Percentiles rank a stretch among this genome's conserved stretches.
phyloP scores from a whole-genome alignment of 2,329 filamentous ascomycete genomes.

The Beauveria medogensis region DNA sequence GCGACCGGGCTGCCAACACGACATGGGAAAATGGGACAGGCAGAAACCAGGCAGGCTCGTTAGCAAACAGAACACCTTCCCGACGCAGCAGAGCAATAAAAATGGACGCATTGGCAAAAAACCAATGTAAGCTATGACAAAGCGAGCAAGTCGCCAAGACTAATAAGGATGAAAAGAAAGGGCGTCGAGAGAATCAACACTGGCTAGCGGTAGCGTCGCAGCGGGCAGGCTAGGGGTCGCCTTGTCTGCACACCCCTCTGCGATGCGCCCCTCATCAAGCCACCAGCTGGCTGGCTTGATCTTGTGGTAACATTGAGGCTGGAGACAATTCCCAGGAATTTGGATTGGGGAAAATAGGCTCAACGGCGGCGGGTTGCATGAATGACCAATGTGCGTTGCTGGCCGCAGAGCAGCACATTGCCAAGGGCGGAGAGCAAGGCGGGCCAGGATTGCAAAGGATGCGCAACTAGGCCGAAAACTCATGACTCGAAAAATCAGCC shows the following conservation, averaged over 20 bases:
- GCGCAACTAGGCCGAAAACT: not conserved
- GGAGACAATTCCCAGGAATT: constrained; percentile 11
- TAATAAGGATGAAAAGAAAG: not conserved
- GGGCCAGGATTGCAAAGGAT: not conserved
- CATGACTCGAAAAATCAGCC: not conserved
- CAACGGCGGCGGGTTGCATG: not conserved
- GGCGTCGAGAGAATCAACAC: not conserved
- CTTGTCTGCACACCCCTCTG: constrained; percentile 12
- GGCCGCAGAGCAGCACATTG: not conserved
- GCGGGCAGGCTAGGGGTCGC: not conserved
- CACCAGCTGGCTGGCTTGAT: constrained; percentile 9
- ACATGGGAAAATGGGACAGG: not conserved
- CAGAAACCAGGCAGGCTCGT: not conserved
- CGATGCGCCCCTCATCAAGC: constrained; percentile 9
- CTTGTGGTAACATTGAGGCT: constrained; percentile 12
- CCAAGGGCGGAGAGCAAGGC: not conserved
- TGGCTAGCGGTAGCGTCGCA: not conserved
- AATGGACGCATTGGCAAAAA: not conserved
- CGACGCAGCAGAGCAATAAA: not conserved
- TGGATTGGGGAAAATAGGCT: not conserved
- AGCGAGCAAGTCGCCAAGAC: not conserved
- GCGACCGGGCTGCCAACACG: not conserved
- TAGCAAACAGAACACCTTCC: not conserved
- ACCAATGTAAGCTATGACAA: not conserved
- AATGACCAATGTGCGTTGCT: not conserved